Evolutionary conservation across 768 basidiomycete species (phyloP).

Genomic region (Lactarius hengduanensis): DNA sequence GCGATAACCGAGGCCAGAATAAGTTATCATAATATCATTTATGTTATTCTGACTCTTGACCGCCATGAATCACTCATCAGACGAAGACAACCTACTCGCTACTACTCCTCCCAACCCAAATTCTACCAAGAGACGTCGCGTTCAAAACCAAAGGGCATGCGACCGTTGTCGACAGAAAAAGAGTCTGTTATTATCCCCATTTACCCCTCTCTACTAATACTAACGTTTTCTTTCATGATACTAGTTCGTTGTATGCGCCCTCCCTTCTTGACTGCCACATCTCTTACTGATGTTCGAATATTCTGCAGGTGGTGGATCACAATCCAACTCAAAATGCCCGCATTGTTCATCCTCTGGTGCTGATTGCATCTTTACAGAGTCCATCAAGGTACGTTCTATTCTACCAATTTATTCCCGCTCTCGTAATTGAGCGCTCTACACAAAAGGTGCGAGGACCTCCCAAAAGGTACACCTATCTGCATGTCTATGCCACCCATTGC

Average conservation of each 20-base stretch:
- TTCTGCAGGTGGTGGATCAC: constrained; percentile 19
- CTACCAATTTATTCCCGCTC: no score
- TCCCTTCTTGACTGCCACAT: neutral
- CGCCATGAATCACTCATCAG: constrained; percentile 23
- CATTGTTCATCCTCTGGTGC: constrained; percentile 15
- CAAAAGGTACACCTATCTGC: constrained; percentile 17
- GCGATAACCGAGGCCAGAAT: neutral
- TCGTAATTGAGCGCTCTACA: neutral
- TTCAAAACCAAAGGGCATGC: constrained; percentile 28
- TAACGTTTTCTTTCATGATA: neutral
- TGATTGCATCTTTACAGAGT: constrained; percentile 25
- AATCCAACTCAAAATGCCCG: constrained; percentile 17
- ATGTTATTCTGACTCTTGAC: neutral
- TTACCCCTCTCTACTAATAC: neutral
- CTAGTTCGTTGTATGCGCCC: constrained; percentile 26
- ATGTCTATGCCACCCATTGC: neutral
- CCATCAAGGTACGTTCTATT: constrained; percentile 19
- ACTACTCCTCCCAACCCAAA: neutral
- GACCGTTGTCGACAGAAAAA: constrained; percentile 30
- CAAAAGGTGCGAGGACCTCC: constrained; percentile 27
- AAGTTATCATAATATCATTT: neutral
- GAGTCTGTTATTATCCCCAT: constrained; percentile 16
- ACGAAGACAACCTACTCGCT: constrained; percentile 14
- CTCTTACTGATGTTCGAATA: neutral
- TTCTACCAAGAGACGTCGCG: constrained; percentile 22